phyloP scores from a whole-genome alignment of 192 early-diverging fungal species.

The Coemansia sp. region DNA sequence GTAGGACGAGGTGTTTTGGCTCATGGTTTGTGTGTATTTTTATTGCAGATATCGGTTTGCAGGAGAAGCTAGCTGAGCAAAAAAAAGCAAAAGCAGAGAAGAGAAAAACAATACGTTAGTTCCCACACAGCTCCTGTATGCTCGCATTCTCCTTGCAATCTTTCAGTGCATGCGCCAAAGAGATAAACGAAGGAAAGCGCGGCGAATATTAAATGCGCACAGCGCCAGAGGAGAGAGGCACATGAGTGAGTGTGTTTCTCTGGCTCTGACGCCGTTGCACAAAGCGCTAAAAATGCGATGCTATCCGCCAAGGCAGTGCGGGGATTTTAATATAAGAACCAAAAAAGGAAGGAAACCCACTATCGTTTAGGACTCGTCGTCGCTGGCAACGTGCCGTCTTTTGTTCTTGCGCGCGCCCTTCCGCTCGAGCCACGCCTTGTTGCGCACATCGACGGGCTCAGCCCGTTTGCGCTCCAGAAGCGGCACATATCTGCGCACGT shows the following conservation, averaged over 20 bases:
- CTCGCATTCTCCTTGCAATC: too few relatives aligned
- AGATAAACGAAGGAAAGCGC: neutral
- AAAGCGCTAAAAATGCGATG: neutral
- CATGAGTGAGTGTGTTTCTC: too few relatives aligned
- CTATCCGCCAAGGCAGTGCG: neutral
- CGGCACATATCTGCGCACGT: constrained; percentile 37
- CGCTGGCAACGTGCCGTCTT: too few relatives aligned
- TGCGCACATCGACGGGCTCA: constrained; percentile 41
- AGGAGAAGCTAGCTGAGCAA: neutral
- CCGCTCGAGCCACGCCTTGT: constrained; percentile 47
- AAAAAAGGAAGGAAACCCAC: neutral
- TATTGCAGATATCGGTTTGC: neutral
- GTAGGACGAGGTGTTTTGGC: constrained; percentile 16
- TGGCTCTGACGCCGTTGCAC: too few relatives aligned
- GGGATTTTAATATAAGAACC: neutral
- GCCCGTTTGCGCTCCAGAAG: constrained; percentile 39
- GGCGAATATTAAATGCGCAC: neutral
- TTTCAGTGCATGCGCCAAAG: neutral
- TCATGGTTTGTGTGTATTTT: constrained; percentile 15
- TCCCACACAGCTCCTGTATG: too few relatives aligned
- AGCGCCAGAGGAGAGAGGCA: too few relatives aligned
- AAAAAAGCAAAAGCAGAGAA: neutral
- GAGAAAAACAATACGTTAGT: neutral
- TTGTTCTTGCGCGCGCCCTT: constrained; percentile 29
- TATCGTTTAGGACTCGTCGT: too few relatives aligned